A percentile compares a stretch with the other conserved stretches of the same genome.
Evolutionary conservation across 192 early-diverging fungal species (phyloP).

Genomic region (Backusella westeae): DNA sequence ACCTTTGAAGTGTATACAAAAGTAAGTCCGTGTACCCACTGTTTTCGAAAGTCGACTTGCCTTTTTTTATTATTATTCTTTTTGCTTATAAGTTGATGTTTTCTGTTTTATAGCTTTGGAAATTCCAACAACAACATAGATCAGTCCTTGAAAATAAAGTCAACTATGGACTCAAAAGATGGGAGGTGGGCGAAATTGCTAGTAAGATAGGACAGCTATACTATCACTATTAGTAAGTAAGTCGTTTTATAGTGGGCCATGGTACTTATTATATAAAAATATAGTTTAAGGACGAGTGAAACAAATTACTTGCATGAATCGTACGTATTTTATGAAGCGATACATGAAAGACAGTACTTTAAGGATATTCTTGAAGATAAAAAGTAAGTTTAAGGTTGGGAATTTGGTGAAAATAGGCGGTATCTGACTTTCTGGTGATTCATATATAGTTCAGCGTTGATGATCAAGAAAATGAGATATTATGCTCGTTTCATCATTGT

Average conservation of each 20-base stretch:
- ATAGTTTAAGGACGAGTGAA: constrained; percentile 86
- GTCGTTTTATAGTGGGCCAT: background rate
- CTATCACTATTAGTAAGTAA: constrained; percentile 71
- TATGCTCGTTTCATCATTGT: constrained; percentile 98
- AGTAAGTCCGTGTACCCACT: constrained; percentile 22
- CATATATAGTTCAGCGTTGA: constrained; percentile 69
- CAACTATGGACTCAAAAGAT: constrained; percentile 92
- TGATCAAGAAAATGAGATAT: constrained; percentile 98
- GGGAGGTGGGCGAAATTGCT: constrained; percentile 98
- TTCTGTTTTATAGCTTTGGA: constrained; percentile 68
- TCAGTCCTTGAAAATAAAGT: constrained; percentile 82
- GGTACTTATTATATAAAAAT: constrained; percentile 24
- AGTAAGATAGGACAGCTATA: constrained; percentile 96
- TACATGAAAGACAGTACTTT: constrained; percentile 92
- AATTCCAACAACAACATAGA: constrained; percentile 90
- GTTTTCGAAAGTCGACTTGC: background rate
- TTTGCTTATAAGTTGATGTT: background rate
- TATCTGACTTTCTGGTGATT: background rate
- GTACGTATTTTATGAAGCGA: constrained; percentile 95
- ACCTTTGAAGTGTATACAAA: constrained; percentile 98
- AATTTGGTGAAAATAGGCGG: background rate
- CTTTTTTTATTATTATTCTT: background rate
- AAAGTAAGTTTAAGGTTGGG: constrained; percentile 54
- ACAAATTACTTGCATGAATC: constrained; percentile 96
- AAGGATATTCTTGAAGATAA: constrained; percentile 90